A percentile compares a stretch with the other conserved stretches of the same genome.
These are phyloP conservation scores for Sarcodon sp. DNA, from an alignment of 768 basidiomycete species.

Conservation along the genomic window DNA sequence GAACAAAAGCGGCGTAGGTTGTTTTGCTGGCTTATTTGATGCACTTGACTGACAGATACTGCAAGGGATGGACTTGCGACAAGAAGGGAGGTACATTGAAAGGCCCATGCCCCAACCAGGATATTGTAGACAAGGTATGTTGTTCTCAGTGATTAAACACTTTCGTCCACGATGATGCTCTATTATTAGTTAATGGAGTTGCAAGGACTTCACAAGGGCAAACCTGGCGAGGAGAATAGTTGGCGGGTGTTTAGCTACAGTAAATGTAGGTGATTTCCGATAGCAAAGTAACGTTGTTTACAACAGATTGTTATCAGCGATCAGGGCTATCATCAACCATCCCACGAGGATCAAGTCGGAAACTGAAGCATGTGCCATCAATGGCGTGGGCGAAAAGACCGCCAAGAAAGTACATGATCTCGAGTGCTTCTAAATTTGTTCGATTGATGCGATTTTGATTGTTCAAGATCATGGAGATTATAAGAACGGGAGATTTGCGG, in stretches of 20 bases:
- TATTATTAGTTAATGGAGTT: conserved; percentile 48
- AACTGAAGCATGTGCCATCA: conserved; percentile 45
- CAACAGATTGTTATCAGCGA: conserved; percentile 24
- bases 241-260: conserved; percentile 58
- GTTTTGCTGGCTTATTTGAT: neutral
- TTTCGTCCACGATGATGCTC: neutral
- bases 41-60: neutral
- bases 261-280: conserved; percentile 36
- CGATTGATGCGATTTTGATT: neutral
- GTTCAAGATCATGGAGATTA: conserved; percentile 65
- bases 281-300: neutral
- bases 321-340: conserved; percentile 41
- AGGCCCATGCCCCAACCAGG: conserved; percentile 44
- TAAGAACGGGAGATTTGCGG: conserved; percentile 57
- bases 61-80: conserved; percentile 60
- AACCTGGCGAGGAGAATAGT: conserved; percentile 42
- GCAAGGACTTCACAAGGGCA: conserved; percentile 48
- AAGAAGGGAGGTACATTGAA: conserved; percentile 20
- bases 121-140: conserved; percentile 59
- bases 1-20: too few species aligned
- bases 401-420: conserved; percentile 42
- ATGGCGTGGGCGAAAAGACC: conserved; percentile 62
- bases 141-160: neutral
- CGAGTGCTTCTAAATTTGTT: neutral
- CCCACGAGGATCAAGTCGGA: conserved; percentile 44